Percentiles rank a stretch among this genome's conserved stretches.
These are phyloP conservation scores for Beauveria sp. DNA, from an alignment of 2,329 filamentous ascomycete genomes.

Conservation along the genomic window DNA sequence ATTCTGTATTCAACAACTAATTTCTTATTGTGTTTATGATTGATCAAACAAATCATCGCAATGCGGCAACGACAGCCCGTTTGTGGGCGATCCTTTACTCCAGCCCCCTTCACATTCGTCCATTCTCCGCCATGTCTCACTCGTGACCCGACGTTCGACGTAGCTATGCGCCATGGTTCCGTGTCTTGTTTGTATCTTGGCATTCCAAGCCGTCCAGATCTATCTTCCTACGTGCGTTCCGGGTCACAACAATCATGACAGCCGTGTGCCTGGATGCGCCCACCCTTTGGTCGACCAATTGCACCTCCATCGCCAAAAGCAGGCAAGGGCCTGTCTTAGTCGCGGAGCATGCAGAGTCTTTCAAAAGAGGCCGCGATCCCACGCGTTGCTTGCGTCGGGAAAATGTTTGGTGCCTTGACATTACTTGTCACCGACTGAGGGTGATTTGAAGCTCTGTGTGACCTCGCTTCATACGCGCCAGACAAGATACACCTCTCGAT, in stretches of 20 bases:
- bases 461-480: background rate
- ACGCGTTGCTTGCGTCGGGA: background rate
- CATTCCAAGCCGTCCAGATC: background rate
- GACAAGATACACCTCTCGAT: background rate
- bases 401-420: background rate
- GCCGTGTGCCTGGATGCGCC: background rate
- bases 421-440: background rate
- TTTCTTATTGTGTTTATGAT: background rate
- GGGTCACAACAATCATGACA: background rate
- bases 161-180: too few relatives aligned
- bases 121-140: slow-evolving; percentile 1
- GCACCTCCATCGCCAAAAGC: too few relatives aligned
- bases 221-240: background rate
- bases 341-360: background rate
- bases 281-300: too few relatives aligned
- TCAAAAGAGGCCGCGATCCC: background rate
- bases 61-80: too few relatives aligned
- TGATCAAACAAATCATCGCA: too few relatives aligned
- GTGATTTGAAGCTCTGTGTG: background rate
- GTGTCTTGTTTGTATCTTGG: too few relatives aligned
- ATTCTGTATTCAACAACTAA: background rate
- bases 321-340: background rate
- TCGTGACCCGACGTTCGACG: too few relatives aligned
- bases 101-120: background rate
- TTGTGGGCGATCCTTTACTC: too few relatives aligned